Conservation (phyloP, 805 yeast species). For the Pichia occidentalis region DNA sequence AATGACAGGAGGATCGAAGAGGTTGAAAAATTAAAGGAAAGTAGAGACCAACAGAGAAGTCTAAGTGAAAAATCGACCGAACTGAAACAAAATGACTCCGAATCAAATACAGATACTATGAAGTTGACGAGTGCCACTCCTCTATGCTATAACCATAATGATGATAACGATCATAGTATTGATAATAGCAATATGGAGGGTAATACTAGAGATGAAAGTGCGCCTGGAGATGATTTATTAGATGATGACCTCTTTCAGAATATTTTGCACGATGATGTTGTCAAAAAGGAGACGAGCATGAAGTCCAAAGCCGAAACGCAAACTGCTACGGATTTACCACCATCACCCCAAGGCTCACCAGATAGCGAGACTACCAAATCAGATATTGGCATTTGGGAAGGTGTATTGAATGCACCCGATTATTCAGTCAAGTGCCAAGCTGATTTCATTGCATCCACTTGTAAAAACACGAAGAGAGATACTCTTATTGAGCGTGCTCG, state of each 20-base stretch:
- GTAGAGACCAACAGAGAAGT: constrained; percentile 7
- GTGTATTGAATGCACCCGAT: background rate
- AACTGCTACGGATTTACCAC: no score
- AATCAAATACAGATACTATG: constrained; percentile 6
- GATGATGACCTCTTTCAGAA: constrained; percentile 18
- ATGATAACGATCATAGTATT: constrained; percentile 5
- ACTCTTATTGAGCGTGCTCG: background rate
- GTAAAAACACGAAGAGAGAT: background rate
- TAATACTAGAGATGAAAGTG: constrained; percentile 5
- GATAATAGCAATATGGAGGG: constrained; percentile 6
- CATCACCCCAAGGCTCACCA: no score
- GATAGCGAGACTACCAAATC: no score
- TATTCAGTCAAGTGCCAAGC: constrained; percentile 1
- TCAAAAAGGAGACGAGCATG: background rate
- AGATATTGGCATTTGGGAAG: constrained; percentile 7
- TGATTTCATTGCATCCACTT: constrained; percentile 7
- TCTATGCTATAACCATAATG: no score
- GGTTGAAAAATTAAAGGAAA: constrained; percentile 21
- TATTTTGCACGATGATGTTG: constrained; percentile 10
- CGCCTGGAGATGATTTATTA: constrained; percentile 13
- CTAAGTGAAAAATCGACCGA: constrained; percentile 4
- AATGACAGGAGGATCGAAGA: constrained; percentile 22
- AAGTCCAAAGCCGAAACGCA: background rate
- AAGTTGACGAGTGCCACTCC: no score
- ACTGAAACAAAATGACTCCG: constrained; percentile 3